phyloP scores from a whole-genome alignment of 768 basidiomycete genomes.

The Gymnopilus junonius region DNA sequence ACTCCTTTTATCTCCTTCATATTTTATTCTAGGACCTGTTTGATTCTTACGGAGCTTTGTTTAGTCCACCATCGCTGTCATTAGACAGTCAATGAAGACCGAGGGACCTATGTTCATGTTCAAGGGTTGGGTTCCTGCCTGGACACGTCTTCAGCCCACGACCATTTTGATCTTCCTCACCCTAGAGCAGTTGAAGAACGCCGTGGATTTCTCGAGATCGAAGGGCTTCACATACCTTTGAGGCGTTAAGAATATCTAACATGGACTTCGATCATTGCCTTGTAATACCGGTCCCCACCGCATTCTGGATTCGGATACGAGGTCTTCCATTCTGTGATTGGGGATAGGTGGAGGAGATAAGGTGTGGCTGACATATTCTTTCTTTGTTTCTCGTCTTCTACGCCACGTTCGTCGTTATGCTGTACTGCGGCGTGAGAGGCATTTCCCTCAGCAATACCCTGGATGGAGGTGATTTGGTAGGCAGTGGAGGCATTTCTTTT shows the following conservation, averaged over 20 bases:
- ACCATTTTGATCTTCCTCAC: constrained; percentile 89
- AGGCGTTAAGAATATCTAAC: not conserved
- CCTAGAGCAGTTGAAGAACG: constrained; percentile 78
- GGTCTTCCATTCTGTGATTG: not conserved
- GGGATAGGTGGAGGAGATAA: not conserved
- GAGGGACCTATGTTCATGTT: constrained; percentile 93
- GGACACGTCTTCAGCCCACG: constrained; percentile 84
- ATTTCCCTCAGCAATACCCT: not conserved
- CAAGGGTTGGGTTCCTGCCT: constrained; percentile 90
- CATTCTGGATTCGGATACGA: not conserved
- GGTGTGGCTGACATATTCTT: not conserved
- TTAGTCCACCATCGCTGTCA: constrained; percentile 74
- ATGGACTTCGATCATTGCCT: not conserved
- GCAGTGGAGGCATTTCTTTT: too few species aligned
- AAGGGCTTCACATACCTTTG: constrained; percentile 39
- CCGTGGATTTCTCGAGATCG: constrained; percentile 62
- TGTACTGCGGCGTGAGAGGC: not conserved
- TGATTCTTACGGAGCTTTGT: too few species aligned
- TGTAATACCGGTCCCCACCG: not conserved
- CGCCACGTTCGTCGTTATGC: not conserved
- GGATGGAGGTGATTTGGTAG: not conserved
- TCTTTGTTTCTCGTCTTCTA: not conserved
- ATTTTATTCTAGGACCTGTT: too few species aligned
- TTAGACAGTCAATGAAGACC: constrained; percentile 64
- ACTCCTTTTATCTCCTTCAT: not conserved